A percentile compares a stretch with the other conserved stretches of the same genome.
Conservation (phyloP, 768 basidiomycete genomes). For the Trametopsis cervina region DNA sequence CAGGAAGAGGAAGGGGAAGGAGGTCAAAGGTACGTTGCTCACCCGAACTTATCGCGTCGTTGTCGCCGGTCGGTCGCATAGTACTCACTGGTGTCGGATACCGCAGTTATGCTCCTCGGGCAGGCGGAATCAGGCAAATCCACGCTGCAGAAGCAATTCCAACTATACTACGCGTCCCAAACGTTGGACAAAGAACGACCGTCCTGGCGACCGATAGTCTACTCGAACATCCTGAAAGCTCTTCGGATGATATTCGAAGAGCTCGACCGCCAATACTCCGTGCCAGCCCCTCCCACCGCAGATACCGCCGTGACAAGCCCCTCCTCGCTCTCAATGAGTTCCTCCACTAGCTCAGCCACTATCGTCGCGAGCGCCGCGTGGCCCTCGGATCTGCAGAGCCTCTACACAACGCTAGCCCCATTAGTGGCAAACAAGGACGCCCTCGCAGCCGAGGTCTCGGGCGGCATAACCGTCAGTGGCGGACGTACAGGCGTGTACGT, state of each 20-base stretch:
- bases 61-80: background rate
- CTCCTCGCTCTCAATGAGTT: conserved; percentile 8
- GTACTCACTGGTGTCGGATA: background rate
- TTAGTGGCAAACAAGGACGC: conserved; percentile 61
- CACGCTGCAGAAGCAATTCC: conserved; percentile 80
- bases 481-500: conserved; percentile 59
- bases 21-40: conserved; percentile 22
- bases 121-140: conserved; percentile 56
- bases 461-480: conserved; percentile 55
- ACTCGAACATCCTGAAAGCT: conserved; percentile 57
- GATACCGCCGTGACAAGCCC: background rate
- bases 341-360: conserved; percentile 13
- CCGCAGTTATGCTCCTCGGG: conserved; percentile 26
- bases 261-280: conserved; percentile 48
- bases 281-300: conserved; percentile 13
- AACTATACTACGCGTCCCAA: conserved; percentile 62
- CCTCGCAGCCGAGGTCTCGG: conserved; percentile 61
- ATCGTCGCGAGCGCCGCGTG: conserved; percentile 22
- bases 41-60: background rate
- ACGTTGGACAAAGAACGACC: conserved; percentile 33
- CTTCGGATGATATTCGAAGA: conserved; percentile 69
- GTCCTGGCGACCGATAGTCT: conserved; percentile 38
- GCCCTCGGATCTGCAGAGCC: conserved; percentile 38
- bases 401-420: conserved; percentile 53
- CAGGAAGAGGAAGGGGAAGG: conserved; percentile 13